Base-by-base conservation (phyloP, 1,284 basidiomycete genomes). In the Cutaneotrichosporon sp. region DNA sequence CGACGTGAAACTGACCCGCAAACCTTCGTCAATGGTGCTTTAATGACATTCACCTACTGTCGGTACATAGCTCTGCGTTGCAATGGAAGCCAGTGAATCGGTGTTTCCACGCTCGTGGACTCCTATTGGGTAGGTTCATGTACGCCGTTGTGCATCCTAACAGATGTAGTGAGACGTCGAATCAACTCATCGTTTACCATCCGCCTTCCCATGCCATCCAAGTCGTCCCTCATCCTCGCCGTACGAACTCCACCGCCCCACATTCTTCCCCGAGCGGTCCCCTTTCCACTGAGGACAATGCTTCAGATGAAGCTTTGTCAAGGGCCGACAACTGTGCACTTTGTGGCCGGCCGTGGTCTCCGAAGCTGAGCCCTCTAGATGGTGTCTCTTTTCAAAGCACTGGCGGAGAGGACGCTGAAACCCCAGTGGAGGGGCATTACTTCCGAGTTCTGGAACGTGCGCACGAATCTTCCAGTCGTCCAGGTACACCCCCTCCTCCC, bases 161-260 rank as follows among this genome's bases (percentile, higher is more conserved):
- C 42, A 14, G n/a, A 9, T 14, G 52, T 47, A 70, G 75, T 5
- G 73, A 75, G 50, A 82, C 83, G 5, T 84, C 87, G 0, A 87
- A 89, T 71, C 88, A 91, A 67, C 83, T 92, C 49, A 89, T 93
- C 23, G 80, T 92, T 17, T 93, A 92, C 75, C 88, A 92, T 66
- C 84, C 89, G 0, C 84, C 82, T 1, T 90, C 87, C 0, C 88
- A 92, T 69, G 89, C 88, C 0, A 78, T 93, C 13, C 81, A 87
- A 21, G 86, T 93, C 3, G 53, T 60, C 1, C 59, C 59, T 8
- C 59, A 57, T 23, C 55, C 55, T 15, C 43, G 30, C 14, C 23
- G 34, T 8, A 20, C 30, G 5, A 20, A 68, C 75, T 45, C 59
- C 54, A 20, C 26, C 5, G 26, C 7, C 10, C 26, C 26, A 7